These are phyloP conservation scores for Magnaporthiopsis incrustans DNA, from an alignment of 2,329 filamentous ascomycete species.

Conservation along the genomic window DNA sequence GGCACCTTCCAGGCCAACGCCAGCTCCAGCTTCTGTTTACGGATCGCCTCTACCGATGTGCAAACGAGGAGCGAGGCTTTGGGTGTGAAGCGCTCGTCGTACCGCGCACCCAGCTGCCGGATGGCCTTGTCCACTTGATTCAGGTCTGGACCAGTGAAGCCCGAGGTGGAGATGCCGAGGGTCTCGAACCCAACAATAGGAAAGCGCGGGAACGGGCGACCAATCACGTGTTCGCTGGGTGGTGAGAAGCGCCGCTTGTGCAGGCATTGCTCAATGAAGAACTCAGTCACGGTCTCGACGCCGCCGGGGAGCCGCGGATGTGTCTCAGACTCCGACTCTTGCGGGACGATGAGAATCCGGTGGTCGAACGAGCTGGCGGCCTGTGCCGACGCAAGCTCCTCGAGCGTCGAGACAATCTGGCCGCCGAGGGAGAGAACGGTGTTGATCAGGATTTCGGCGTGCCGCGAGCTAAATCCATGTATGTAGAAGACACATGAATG, in stretches of 20 bases:
- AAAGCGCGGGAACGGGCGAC: constrained; percentile 65
- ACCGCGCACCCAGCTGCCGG: constrained; percentile 68
- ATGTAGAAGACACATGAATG: constrained; percentile 49
- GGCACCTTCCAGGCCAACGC: constrained; percentile 70
- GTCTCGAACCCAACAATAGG: constrained; percentile 60
- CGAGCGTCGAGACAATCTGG: constrained; percentile 31
- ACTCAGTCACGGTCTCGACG: constrained; percentile 65
- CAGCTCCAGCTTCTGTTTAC: constrained; percentile 70
- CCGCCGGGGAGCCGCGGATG: constrained; percentile 32
- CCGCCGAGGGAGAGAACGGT: constrained; percentile 42
- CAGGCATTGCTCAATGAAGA: constrained; percentile 87
- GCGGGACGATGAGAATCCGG: constrained; percentile 48
- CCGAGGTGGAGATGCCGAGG: constrained; percentile 72
- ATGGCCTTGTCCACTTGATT: constrained; percentile 75
- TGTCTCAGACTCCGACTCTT: constrained; percentile 36
- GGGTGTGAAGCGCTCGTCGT: constrained; percentile 67
- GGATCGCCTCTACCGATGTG: constrained; percentile 46
- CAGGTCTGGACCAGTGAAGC: constrained; percentile 76
- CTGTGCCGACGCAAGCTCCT: constrained; percentile 28
- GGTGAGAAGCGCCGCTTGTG: constrained; percentile 65
- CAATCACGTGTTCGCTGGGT: constrained; percentile 63
- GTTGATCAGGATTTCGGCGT: constrained; percentile 38
- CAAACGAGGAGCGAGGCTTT: constrained; percentile 74
- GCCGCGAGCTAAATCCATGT: constrained; percentile 47
- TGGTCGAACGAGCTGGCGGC: constrained; percentile 22